Conservation (phyloP, 2,329 filamentous ascomycete species). For the Phaeosphaeriaceae sp. region DNA sequence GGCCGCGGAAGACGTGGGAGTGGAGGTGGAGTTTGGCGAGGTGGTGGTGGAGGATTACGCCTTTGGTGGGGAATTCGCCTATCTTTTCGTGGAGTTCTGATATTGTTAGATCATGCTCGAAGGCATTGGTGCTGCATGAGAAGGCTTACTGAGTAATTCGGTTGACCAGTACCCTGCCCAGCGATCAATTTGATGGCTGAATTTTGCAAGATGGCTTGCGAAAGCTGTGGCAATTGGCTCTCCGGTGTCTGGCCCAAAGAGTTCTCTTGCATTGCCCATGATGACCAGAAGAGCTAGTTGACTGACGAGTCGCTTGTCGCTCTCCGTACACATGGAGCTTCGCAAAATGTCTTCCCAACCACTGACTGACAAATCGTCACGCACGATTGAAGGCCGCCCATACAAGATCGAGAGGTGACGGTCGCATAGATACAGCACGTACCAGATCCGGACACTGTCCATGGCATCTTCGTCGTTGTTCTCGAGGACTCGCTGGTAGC, state of each 20-base stretch:
- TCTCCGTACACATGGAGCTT: constrained; percentile 58
- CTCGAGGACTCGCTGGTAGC: constrained; percentile 50
- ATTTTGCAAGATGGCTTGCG: constrained; percentile 57
- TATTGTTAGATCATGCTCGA: constrained; percentile 22
- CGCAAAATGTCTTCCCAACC: constrained; percentile 65
- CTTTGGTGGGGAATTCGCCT: constrained; percentile 58
- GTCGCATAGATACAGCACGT: constrained; percentile 66
- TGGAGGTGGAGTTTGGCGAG: constrained; percentile 63
- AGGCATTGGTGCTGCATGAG: background rate
- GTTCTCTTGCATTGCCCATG: constrained; percentile 60
- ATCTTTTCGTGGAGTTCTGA: constrained; percentile 54
- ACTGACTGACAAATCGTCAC: constrained; percentile 64
- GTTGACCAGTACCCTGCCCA: constrained; percentile 60
- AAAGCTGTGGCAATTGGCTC: constrained; percentile 60
- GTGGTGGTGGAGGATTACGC: constrained; percentile 60
- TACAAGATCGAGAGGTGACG: constrained; percentile 71
- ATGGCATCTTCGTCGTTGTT: constrained; percentile 54
- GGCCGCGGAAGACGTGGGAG: constrained; percentile 56
- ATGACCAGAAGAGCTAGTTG: constrained; percentile 66
- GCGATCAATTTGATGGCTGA: constrained; percentile 53
- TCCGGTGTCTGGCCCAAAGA: constrained; percentile 64
- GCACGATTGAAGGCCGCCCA: constrained; percentile 64
- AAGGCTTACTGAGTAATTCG: constrained; percentile 50
- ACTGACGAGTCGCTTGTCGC: constrained; percentile 64
- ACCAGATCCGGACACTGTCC: constrained; percentile 67